phyloP scores from a whole-genome alignment of 2,329 filamentous ascomycete genomes.

The Fusarium fracticaudum region DNA sequence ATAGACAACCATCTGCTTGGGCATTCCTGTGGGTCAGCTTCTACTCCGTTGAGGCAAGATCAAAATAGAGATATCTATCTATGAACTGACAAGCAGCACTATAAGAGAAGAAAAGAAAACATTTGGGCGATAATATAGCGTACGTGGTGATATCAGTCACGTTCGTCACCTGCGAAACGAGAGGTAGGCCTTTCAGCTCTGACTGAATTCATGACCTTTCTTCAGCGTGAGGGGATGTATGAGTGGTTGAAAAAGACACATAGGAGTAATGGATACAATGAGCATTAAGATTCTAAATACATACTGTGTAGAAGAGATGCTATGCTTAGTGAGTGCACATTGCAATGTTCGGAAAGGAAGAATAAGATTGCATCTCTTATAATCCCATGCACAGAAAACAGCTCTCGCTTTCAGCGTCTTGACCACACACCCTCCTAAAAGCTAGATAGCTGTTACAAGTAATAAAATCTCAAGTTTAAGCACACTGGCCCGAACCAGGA shows the following conservation, averaged over 20 bases:
- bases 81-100: too few relatives aligned
- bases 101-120: too few relatives aligned
- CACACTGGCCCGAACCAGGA: not conserved
- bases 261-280: not conserved
- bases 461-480: not conserved
- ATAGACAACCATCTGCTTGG: not conserved
- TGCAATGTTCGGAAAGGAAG: not conserved
- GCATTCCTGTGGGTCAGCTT: accelerated
- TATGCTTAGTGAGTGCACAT: not conserved
- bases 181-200: not conserved
- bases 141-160: not conserved
- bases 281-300: not conserved
- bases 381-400: not conserved
- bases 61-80: not conserved
- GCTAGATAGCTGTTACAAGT: accelerated
- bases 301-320: not conserved
- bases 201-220: not conserved
- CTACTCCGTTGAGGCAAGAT: too few relatives aligned
- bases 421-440: not conserved
- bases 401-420: not conserved
- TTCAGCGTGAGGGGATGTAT: not conserved
- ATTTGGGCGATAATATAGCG: not conserved
- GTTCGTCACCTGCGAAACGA: not conserved
- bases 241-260: not conserved
- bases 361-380: not conserved